Base-by-base conservation (phyloP, 2,329 filamentous ascomycete genomes). In the Stemphylium lycopersici region DNA sequence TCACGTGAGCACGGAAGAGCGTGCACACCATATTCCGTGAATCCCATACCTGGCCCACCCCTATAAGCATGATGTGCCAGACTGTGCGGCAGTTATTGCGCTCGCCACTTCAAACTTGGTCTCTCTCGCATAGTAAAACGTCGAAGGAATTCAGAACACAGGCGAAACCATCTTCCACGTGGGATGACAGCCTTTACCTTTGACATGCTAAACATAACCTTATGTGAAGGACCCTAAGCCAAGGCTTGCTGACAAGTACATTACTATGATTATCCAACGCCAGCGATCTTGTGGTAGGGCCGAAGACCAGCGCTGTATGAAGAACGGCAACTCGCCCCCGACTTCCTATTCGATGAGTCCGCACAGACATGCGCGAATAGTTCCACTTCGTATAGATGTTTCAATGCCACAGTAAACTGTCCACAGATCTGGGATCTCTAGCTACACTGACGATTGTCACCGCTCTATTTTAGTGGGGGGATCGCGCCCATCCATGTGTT, bases 401-500 rank as follows among this genome's bases (percentile, higher is more conserved):
- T 18, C 32, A 15, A 15, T 33, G 43, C 31, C 10, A 34, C 15
- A 26, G 44, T 24, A 12, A n/a, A 48, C 32, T 13, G 47, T 29
- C 8, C 13, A 11, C 8, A 11, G n/a, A 18, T 16, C 15, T 26
- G 13, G 12, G 11, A 18, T 12, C n/a, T 29, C 26, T 15, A 22
- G 34, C 40, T 50, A 39, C 29, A 26, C 50, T 13, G 20, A 40
- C 16, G 32, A 29, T 40, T 56, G 37, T 13, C 53, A 41, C 24
- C 44, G 50, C 15, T 50, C 56, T 60, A 33, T 50, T 40, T 54
- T 42, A 62, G 50, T 13, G 50, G 40, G 20, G 59, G 56, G 16
- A 54, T 37, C 36, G 56, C 46, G 20, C 55, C 59, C 29, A 61
- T 36, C 53, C 47, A 61, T 13, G 44, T 62, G n/a, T 54, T 48